Base-by-base conservation (phyloP, 495 filamentous ascomycete genomes). In the Penicillium lagena region DNA sequence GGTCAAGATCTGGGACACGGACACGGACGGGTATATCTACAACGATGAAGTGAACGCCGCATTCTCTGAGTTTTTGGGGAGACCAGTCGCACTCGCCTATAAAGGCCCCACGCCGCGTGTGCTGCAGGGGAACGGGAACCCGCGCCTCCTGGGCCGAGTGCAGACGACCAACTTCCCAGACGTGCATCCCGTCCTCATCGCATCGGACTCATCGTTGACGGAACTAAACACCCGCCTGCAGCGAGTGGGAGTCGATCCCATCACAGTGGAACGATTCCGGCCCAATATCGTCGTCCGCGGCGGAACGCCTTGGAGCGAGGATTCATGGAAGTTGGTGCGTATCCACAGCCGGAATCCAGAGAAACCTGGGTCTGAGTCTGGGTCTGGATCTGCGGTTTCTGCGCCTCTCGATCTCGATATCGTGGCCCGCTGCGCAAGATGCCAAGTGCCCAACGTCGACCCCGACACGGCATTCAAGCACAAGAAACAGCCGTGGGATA, bases 391-490 rank as follows among this genome's bases (percentile, higher is more conserved):
- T n/a, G 17, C 32, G 9, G 1, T 12, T 6, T 29, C 28, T 12
- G 10, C 40, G 28, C 40, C 49, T 1, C 43, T 74, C 17, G 66
- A 62, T 33, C 37, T 78, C 34, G 77, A 81, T 58, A 79, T 91
- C 28, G 81, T 86, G 2, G 84, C 82, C 47, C 75, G 86, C 12
- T 90, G 85, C 12, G 76, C 79, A 7, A 78, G 90, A 31, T 96
- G 90, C 59, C 86, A 84, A 51, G 70, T 96, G 42, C 90, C 90
- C 9, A 96, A 96, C 60, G 84, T 90, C 3, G 75, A 94, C 65
- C 88, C 76, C 9, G 71, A 72, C 4, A 87, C 80, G 2, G 91
- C 86, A 2, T 50, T 73, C 12, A 81, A 80, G 49, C 85, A 96
- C 61, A 63, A 64, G 10, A 76, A 68, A 15, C 84, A 97, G 69